A percentile compares a stretch with the other conserved stretches of the same genome.
These are phyloP conservation scores for Ambrosia trifida DNA, from an alignment of 129 eudicot species.

Conservation along the genomic window DNA sequence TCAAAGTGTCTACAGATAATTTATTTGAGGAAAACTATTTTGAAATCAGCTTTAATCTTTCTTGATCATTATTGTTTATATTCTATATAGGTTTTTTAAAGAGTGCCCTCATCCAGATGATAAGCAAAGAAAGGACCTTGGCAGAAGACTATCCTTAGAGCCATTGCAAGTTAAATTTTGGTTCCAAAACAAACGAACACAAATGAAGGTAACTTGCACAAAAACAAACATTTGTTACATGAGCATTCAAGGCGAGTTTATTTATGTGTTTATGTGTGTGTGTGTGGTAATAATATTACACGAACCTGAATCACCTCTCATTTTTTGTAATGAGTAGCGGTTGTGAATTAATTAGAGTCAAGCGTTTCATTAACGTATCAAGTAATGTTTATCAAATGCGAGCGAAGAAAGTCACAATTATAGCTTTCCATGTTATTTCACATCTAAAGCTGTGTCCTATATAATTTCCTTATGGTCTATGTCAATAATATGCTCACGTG, in stretches of 20 bases:
- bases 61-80: constrained; percentile 4
- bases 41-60: constrained; percentile 1
- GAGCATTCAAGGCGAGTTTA: not conserved
- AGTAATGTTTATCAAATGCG: constrained; percentile 12
- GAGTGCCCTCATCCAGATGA: constrained; percentile 99
- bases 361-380: constrained; percentile 11
- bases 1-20: not conserved
- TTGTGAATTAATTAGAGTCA: constrained; percentile 4
- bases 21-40: not conserved
- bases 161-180: constrained; percentile 96
- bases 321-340: not conserved
- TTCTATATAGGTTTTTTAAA: constrained; percentile 65
- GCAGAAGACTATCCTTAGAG: constrained; percentile 76
- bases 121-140: constrained; percentile 95
- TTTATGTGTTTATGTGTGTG: not conserved
- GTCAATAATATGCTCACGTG: not conserved
- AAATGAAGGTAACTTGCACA: constrained; percentile 72
- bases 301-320: not conserved
- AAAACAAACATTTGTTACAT: constrained; percentile 2
- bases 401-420: not conserved
- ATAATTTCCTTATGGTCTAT: too few relatives aligned
- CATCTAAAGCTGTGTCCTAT: not conserved
- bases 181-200: constrained; percentile 98
- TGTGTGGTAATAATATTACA: not conserved
- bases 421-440: not conserved